Base-by-base conservation (phyloP, 2,329 filamentous ascomycete genomes). In the Nemania sp. region DNA sequence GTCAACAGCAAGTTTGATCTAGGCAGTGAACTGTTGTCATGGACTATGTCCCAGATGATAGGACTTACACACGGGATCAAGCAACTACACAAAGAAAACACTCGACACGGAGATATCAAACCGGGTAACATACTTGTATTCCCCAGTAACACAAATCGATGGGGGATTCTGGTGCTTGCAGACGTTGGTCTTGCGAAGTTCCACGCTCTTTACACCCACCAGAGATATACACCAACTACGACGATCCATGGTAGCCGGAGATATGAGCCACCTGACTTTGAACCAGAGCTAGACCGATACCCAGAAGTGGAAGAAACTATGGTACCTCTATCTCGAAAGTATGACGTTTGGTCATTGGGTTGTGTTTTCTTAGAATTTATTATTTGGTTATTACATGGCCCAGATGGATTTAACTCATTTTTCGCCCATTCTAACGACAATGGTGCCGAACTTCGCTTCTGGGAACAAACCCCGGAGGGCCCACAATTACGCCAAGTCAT, bases 271-370 rank as follows among this genome's bases (percentile, higher is more conserved):
- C 60, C 60, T 6, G 60, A 62, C 8, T 20, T 38, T 22, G 3
- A 7, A 43, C 0, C n/a, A n/a, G n/a, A n/a, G n/a, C n/a, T n/a
- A n/a, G 24, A 24, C 27, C 29, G 22, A 32, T 8, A 32, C 5
- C 29, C 29, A 32, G 29, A 8, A 32, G n/a, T n/a, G n/a, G 29
- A 32, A 32, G 29, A 32, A 4, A 8, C 5, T 32, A 8, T 32
- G 8, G 8, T n/a, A n/a, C n/a, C n/a, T n/a, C 22, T 62, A 11
- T 62, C 59, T 54, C 59, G 58, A 3, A 53, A 55, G 20, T 62
- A 62, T 5, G 60, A 62, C 41, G 35, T 62, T 7, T 62, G 60
- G 60, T 55, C 60, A 13, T 35, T 62, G 1, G 60, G 60, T 26
- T 62, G 60, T 49, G 20, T 32, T 1, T 26, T 55, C 10, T 6